phyloP scores from a whole-genome alignment of 2,329 filamentous ascomycete species.

The Penicillium janthinellum region DNA sequence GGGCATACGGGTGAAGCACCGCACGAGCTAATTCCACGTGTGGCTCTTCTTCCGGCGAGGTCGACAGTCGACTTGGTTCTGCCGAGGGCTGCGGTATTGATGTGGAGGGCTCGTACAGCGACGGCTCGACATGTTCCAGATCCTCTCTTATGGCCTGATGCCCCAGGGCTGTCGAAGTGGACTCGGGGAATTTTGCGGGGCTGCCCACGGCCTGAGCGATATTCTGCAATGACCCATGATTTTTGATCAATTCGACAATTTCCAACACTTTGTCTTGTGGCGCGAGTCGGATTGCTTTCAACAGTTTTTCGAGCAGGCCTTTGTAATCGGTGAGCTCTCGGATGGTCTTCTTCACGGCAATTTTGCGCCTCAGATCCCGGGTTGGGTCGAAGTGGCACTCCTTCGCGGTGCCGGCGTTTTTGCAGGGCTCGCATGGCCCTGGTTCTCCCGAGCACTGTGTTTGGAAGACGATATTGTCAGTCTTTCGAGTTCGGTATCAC shows the following conservation, averaged over 20 bases:
- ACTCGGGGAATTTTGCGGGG: constrained; percentile 22
- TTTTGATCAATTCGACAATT: constrained; percentile 33
- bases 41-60: constrained; percentile 8
- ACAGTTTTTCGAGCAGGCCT: constrained; percentile 33
- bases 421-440: constrained; percentile 41
- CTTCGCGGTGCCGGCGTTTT: constrained; percentile 23
- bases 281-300: constrained; percentile 32
- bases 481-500: neutral
- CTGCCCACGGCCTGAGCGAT: constrained; percentile 29
- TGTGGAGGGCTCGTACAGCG: neutral
- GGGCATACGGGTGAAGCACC: constrained; percentile 24
- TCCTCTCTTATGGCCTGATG: constrained; percentile 12
- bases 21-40: neutral
- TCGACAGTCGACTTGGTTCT: constrained; percentile 8
- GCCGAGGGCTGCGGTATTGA: constrained; percentile 12
- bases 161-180: constrained; percentile 9
- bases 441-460: constrained; percentile 37
- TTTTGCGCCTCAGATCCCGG: constrained; percentile 41
- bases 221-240: constrained; percentile 29
- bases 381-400: constrained; percentile 41
- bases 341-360: constrained; percentile 38
- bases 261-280: constrained; percentile 29
- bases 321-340: constrained; percentile 40
- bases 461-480: constrained; percentile 8
- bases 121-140: constrained; percentile 3